phyloP scores from a whole-genome alignment of 139 green algal genomes.

The Gonium pectorale region DNA sequence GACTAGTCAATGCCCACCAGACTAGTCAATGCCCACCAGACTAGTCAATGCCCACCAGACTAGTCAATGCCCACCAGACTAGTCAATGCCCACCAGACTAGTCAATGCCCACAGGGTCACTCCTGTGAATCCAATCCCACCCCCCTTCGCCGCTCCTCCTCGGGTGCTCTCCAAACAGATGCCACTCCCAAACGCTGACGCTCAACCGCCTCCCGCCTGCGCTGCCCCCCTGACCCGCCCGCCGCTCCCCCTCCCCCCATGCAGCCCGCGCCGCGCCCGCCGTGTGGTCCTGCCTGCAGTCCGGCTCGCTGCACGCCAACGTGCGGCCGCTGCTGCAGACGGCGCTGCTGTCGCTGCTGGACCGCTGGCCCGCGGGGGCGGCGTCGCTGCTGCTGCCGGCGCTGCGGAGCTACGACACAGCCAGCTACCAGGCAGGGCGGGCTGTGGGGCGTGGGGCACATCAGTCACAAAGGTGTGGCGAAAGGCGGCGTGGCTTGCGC shows the following conservation, averaged over 20 bases:
- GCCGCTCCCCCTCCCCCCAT: background rate
- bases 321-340: slow-evolving; percentile 57
- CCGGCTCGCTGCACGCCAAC: slow-evolving; percentile 47
- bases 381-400: slow-evolving; percentile 48
- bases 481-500: background rate
- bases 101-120: too few species aligned
- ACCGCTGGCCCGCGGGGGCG: slow-evolving; percentile 4
- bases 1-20: too few species aligned
- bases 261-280: background rate
- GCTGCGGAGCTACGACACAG: slow-evolving; percentile 34
- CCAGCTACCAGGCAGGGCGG: slow-evolving; percentile 47
- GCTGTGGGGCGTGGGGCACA: background rate
- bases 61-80: too few species aligned
- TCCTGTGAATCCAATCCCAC: too few species aligned
- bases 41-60: too few species aligned
- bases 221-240: background rate
- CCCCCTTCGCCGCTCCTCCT: too few species aligned
- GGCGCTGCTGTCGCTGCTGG: slow-evolving; percentile 53
- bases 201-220: too few species aligned
- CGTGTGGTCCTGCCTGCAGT: slow-evolving; percentile 49
- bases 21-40: too few species aligned
- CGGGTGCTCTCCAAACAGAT: too few species aligned
- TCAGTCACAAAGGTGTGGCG: background rate
- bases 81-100: too few species aligned
- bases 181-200: too few species aligned